These are phyloP conservation scores for Helotiales sp. DNA, from an alignment of 2,329 filamentous ascomycete species.

Conservation along the genomic window DNA sequence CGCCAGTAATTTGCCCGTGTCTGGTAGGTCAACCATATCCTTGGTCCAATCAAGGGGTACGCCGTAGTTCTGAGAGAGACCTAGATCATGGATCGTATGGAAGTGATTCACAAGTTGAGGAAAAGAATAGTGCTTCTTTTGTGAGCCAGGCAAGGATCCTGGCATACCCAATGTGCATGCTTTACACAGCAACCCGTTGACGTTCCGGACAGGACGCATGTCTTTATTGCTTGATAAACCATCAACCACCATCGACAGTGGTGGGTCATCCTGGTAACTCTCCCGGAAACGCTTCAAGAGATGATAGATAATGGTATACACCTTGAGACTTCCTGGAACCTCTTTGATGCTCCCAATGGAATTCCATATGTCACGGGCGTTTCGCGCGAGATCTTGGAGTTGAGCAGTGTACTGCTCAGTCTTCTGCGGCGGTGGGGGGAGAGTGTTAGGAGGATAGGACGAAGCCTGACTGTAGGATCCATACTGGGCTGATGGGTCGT, in stretches of 20 bases:
- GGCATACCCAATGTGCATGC: slow-evolving; percentile 51
- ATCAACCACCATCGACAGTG: slow-evolving; percentile 63
- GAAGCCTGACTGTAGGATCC: slow-evolving; percentile 31
- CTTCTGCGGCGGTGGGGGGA: slow-evolving; percentile 40
- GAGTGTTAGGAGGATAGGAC: slow-evolving; percentile 38
- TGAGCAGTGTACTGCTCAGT: slow-evolving; percentile 53
- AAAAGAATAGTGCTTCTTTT: slow-evolving; percentile 56
- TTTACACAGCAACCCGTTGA: slow-evolving; percentile 61
- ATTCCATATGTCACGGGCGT: slow-evolving; percentile 67
- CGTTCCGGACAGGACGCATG: slow-evolving; percentile 60
- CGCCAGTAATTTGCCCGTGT: slow-evolving; percentile 52
- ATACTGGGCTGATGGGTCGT: slow-evolving; percentile 34
- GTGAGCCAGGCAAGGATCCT: slow-evolving; percentile 35
- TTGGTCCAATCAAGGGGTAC: slow-evolving; percentile 57
- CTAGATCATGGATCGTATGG: slow-evolving; percentile 47
- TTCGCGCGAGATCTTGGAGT: slow-evolving; percentile 57
- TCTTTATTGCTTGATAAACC: slow-evolving; percentile 60
- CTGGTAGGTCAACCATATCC: slow-evolving; percentile 65
- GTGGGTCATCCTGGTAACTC: slow-evolving; percentile 61
- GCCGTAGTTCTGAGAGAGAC: slow-evolving; percentile 40
- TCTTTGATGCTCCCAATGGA: slow-evolving; percentile 62
- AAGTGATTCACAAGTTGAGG: slow-evolving; percentile 65
- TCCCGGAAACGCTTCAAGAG: slow-evolving; percentile 61
- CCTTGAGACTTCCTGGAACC: slow-evolving; percentile 64
- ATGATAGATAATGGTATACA: slow-evolving; percentile 68